Conservation (phyloP, 78 protist species). For the Polysphondylium violaceum region DNA sequence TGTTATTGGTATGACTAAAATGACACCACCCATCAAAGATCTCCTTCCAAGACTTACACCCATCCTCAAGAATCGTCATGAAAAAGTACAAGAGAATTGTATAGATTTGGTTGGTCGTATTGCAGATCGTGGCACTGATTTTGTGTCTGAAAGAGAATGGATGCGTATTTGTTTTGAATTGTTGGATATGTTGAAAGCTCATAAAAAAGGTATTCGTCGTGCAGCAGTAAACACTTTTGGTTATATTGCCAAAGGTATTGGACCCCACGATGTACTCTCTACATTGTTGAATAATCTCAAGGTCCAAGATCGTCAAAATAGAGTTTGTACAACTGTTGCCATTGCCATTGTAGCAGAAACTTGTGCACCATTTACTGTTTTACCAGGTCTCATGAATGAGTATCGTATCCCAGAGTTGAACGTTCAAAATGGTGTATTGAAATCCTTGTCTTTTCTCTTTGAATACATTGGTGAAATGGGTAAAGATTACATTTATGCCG, state of each 20-base stretch:
- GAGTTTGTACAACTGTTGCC: slow-evolving; percentile 99
- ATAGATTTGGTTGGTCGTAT: slow-evolving; percentile 98
- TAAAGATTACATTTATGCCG: slow-evolving; percentile 97
- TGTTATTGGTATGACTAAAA: slow-evolving; percentile 95
- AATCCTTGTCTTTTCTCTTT: slow-evolving; percentile 98
- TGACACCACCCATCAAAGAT: slow-evolving; percentile 98
- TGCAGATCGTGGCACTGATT: slow-evolving; percentile 95
- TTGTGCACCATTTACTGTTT: slow-evolving; percentile 97
- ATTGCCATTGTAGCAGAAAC: slow-evolving; percentile 99
- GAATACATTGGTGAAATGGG: slow-evolving; percentile 99
- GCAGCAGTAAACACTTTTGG: slow-evolving; percentile 99
- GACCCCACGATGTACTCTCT: slow-evolving; percentile 98
- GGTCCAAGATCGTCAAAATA: slow-evolving; percentile 98
- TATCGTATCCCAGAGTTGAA: slow-evolving; percentile 99
- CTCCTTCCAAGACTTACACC: slow-evolving; percentile 97
- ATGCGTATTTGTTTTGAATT: slow-evolving; percentile 98
- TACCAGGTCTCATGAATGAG: slow-evolving; percentile 99
- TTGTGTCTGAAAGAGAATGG: slow-evolving; percentile 97
- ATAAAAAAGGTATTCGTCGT: slow-evolving; percentile 95
- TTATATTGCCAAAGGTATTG: slow-evolving; percentile 98
- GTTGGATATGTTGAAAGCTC: slow-evolving; percentile 98
- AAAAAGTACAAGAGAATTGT: slow-evolving; percentile 95
- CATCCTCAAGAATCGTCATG: slow-evolving; percentile 98
- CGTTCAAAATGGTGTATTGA: slow-evolving; percentile 99
- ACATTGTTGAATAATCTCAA: slow-evolving; percentile 98